Base-by-base conservation (phyloP, 768 basidiomycete genomes). In the Lyophyllum semitale region DNA sequence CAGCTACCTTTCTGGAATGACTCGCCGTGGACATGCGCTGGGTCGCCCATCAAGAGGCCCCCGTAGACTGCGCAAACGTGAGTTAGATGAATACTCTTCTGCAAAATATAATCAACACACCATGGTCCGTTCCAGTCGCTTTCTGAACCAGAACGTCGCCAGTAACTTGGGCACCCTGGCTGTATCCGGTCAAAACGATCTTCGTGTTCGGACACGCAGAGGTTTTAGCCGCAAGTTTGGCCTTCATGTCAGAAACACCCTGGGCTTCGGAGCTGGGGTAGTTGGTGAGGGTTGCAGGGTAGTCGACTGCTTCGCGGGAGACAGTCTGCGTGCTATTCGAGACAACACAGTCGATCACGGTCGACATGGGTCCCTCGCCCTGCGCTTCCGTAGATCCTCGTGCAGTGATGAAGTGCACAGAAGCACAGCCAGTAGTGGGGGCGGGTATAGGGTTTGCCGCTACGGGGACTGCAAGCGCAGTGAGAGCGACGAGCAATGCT, bases 321-420 rank as follows among this genome's bases (percentile, higher is more conserved):
- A n/a, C n/a, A n/a, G n/a, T n/a, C n/a, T n/a, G n/a, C n/a, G n/a
- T n/a, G 35, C 58, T 59, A 3, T 50, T 44, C n/a, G 51, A 35
- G 41, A 56, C 54, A 15, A 59, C 44, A 18, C 32, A 29, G 15
- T 48, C 51, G 51, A 60, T 59, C 20, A 63, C 56, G 18, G 59
- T 25, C 32, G 59, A 59, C 23, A 63, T 63, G 13, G 60, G 55
- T 8, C 61, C 61, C 44, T 60, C 12, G 61, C 60, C 4, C n/a
- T n/a, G n/a, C n/a, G n/a, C n/a, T n/a, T n/a, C n/a, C n/a, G n/a
- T n/a, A n/a, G n/a, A n/a, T n/a, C 59, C 61, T 15, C 61, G 61
- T 1, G 61, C 61, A 22, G 61, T 60, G 42, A 63, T 63, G 20
- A 63, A 48, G 20, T 63, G 61, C 5, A 63, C 59, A 18, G 53